Base-by-base conservation (phyloP, 106 monocot genomes). In the Phalaenopsis equestris region DNA sequence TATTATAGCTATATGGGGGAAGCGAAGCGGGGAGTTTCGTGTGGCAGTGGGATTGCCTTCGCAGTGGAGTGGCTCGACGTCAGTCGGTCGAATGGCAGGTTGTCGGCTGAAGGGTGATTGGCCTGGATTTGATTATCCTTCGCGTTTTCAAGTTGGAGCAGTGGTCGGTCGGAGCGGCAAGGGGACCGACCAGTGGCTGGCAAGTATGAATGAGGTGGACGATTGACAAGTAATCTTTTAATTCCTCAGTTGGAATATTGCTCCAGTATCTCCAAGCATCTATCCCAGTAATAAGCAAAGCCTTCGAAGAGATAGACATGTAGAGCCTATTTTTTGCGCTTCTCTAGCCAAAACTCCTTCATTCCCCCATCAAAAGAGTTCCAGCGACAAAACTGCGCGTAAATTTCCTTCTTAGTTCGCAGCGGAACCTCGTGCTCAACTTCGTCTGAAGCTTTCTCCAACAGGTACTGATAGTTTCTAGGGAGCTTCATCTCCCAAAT, bases 401-500 rank as follows among this genome's bases (percentile, higher is more conserved):
- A 96, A 39, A 91, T 84, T 67, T 96, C 95, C 85, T 88, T 96
- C 88, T 89, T 96, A 43, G 39, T 58, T 30, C 30, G 30, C 5
- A 85, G 48, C 67, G 5, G 41, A 67, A 72, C 47, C 56, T 18
- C 56, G 49, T 23, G 36, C 24, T 43, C 68, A 41, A 52, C 73
- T 24, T 24, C 79, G n/a, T 42, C 78, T 48, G 42, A 52, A 2
- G 79, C 81, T 81, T 70, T 84, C 48, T 85, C 83, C 67, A 91
- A 10, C 56, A 96, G 57, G 81, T 86, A 88, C 45, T 48, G 80
- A 75, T 93, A 96, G 61, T 93, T 96, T 42, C 38, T 80, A 16
- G 95, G 95, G 30, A 96, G 83, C 84, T 96, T 96, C 67, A 82
- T 64, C 80, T 84, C 89, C 95, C 95, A 96, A 6, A 96, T 85